phyloP scores from a whole-genome alignment of 139 green algal species.

The Tetradesmus obliquus region DNA sequence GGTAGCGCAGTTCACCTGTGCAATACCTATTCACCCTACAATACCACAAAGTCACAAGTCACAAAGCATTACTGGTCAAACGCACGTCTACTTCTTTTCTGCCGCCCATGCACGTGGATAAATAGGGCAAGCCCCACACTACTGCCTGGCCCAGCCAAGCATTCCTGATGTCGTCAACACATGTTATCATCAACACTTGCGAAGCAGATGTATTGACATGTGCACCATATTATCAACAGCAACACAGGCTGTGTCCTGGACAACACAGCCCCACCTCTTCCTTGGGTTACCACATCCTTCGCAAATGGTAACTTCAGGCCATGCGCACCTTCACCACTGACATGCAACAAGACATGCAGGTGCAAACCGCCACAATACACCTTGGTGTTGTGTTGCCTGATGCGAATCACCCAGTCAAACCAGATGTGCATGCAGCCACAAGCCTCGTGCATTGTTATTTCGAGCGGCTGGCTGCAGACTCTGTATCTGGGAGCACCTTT shows the following conservation, averaged over 20 bases:
- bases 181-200: background rate
- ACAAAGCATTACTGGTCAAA: background rate
- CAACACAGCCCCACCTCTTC: background rate
- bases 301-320: background rate
- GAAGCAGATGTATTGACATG: background rate
- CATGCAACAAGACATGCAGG: background rate
- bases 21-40: background rate
- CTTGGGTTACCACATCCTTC: background rate
- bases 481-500: background rate
- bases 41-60: background rate
- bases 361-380: background rate
- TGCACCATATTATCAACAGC: background rate
- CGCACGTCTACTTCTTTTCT: background rate
- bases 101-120: too few relatives aligned
- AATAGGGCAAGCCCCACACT: too few relatives aligned
- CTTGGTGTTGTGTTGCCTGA: too few relatives aligned
- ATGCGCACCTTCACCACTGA: background rate
- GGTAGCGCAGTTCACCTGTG: background rate
- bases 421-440: background rate
- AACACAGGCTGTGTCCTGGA: background rate
- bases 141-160: too few relatives aligned
- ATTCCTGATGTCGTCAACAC: too few relatives aligned
- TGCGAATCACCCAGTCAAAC: background rate
- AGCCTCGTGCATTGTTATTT: background rate
- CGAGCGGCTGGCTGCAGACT: background rate